These are phyloP conservation scores for Xylariaceae sp. DNA, from an alignment of 2,329 filamentous ascomycete species.

Conservation along the genomic window DNA sequence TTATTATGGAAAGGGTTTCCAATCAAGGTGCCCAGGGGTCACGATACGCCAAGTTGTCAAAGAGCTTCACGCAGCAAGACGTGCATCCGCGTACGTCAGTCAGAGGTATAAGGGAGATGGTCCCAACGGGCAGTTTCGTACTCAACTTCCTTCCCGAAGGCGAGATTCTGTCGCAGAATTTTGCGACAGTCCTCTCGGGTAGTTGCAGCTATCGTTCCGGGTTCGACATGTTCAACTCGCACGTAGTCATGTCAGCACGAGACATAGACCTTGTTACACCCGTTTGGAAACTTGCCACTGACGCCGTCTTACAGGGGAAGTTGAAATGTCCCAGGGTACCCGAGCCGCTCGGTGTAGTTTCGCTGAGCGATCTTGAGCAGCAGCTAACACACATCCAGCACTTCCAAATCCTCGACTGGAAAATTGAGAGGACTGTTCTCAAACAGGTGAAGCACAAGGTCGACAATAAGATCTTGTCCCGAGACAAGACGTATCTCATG, in stretches of 20 bases:
- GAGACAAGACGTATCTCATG: slow-evolving; percentile 37
- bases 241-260: slow-evolving; percentile 11
- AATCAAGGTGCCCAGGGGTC: slow-evolving; percentile 7
- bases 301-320: slow-evolving; percentile 10
- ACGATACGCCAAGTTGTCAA: slow-evolving; percentile 22
- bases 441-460: slow-evolving; percentile 25
- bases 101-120: slow-evolving; percentile 29
- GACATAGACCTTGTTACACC: not conserved
- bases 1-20: slow-evolving; percentile 6
- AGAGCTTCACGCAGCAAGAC: slow-evolving; percentile 6
- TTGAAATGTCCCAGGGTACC: not conserved
- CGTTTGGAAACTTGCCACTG: slow-evolving; percentile 1
- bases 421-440: slow-evolving; percentile 29
- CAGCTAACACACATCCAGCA: slow-evolving; percentile 1
- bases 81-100: slow-evolving; percentile 29
- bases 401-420: slow-evolving; percentile 39
- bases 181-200: slow-evolving; percentile 25
- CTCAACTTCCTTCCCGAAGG: slow-evolving; percentile 33
- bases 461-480: slow-evolving; percentile 27
- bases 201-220: slow-evolving; percentile 28
- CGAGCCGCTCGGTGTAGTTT: slow-evolving; percentile 14
- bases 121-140: slow-evolving; percentile 26
- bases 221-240: slow-evolving; percentile 2
- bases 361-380: slow-evolving; percentile 28
- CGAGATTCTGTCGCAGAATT: slow-evolving; percentile 26